Conservation (phyloP, 2,329 filamentous ascomycete species). For the Lecanosticta acicola region DNA sequence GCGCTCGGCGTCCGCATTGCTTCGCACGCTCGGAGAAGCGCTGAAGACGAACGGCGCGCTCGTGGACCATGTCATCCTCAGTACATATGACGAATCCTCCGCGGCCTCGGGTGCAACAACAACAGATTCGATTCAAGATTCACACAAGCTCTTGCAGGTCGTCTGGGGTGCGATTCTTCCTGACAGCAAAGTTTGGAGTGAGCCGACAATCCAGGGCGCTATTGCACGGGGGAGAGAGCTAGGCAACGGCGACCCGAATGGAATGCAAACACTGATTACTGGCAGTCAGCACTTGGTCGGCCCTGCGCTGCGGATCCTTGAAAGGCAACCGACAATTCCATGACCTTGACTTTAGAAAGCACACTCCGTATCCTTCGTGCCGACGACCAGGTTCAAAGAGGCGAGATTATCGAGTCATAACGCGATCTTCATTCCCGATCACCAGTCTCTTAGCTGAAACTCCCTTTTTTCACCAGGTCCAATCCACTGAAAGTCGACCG, state of each 20-base stretch:
- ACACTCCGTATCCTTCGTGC: too few species aligned
- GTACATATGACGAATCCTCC: slow-evolving; percentile 19
- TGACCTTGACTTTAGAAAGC: slow-evolving; percentile 9
- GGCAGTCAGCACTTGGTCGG: slow-evolving; percentile 19
- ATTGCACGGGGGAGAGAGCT: slow-evolving; percentile 8
- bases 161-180: slow-evolving; percentile 5
- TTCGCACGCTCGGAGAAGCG: slow-evolving; percentile 14
- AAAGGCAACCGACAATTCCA: slow-evolving; percentile 5
- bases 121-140: neutral
- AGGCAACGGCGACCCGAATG: neutral
- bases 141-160: slow-evolving; percentile 4
- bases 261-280: slow-evolving; percentile 13
- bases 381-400: too few species aligned
- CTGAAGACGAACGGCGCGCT: slow-evolving; percentile 9
- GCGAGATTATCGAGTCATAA: too few species aligned
- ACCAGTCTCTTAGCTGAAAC: too few species aligned
- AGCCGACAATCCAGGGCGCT: slow-evolving; percentile 16
- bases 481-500: too few species aligned
- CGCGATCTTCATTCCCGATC: too few species aligned
- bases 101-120: too few species aligned
- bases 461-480: too few species aligned
- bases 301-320: slow-evolving; percentile 11
- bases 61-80: slow-evolving; percentile 24
- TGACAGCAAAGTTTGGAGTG: slow-evolving; percentile 7
- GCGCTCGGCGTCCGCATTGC: slow-evolving; percentile 16